Evolutionary conservation across 371 early-diverging fungal species (phyloP).

Genomic region (Rhizopus stolonifer): DNA sequence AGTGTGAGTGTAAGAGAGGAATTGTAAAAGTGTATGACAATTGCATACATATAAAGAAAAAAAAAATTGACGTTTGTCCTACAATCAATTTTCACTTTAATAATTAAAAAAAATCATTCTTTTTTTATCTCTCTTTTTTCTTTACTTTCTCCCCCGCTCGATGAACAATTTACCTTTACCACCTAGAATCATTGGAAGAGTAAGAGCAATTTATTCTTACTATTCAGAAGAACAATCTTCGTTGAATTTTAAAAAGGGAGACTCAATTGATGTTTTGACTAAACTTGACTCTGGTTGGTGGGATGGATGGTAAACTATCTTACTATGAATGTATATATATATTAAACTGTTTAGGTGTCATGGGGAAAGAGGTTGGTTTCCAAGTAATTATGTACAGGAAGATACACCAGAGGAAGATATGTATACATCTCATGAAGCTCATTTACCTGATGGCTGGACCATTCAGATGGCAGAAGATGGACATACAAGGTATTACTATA

Average conservation of each 20-base stretch:
- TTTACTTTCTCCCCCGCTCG: no score
- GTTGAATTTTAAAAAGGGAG: conserved; percentile 76
- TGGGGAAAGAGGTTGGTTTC: conserved; percentile 78
- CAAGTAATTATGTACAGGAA: conserved; percentile 73
- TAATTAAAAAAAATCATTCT: no score
- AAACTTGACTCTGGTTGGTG: conserved; percentile 92
- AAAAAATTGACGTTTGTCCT: no score
- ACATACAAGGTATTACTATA: conserved; percentile 34
- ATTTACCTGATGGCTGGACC: conserved; percentile 47
- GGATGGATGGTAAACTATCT: conserved; percentile 66
- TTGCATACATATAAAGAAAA: no score
- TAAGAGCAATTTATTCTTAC: conserved; percentile 77
- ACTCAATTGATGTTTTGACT: conserved; percentile 78
- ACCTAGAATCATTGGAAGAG: conserved; percentile 35
- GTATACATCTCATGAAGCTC: no score
- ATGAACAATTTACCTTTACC: conserved; percentile 21
- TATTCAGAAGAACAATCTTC: conserved; percentile 65
- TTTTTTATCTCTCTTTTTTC: no score
- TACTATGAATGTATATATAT: background rate
- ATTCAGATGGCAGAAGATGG: conserved; percentile 42
- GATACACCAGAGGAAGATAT: conserved; percentile 36
- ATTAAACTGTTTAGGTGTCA: conserved; percentile 25
- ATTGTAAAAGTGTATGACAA: no score
- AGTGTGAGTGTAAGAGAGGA: no score
- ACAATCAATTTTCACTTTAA: no score